Conservation (phyloP, 192 early-diverging fungal genomes). For the Kickxella alabastrina region DNA sequence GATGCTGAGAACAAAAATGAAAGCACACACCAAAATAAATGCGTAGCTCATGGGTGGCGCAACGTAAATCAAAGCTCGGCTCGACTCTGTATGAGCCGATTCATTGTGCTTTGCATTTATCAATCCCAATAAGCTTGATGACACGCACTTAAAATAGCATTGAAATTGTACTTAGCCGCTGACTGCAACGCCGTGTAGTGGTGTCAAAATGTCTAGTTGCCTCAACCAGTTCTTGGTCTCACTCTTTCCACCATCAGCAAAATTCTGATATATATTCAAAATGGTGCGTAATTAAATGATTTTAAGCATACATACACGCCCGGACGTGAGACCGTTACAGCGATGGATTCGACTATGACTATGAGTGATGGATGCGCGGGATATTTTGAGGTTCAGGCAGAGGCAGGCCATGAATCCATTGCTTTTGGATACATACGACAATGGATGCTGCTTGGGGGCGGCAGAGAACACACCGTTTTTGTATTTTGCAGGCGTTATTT, state of each 20-base stretch:
- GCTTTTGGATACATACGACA: neutral
- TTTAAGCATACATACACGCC: neutral
- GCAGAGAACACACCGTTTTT: too few species aligned
- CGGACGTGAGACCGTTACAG: neutral
- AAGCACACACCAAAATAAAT: too few species aligned
- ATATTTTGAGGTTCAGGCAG: neutral
- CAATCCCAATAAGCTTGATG: too few species aligned
- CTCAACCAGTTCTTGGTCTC: conserved; percentile 3
- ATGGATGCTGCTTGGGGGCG: too few species aligned
- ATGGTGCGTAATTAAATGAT: conserved; percentile 10
- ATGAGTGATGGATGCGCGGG: conserved; percentile 2
- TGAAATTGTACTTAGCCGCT: too few species aligned
- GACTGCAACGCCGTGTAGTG: too few species aligned
- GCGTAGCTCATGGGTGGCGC: neutral
- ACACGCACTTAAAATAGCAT: too few species aligned
- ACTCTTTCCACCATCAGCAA: conserved; percentile 27
- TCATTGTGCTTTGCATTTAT: too few species aligned
- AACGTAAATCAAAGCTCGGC: neutral
- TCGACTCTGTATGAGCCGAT: too few species aligned
- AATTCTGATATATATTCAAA: conserved; percentile 29
- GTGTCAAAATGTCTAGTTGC: too few species aligned
- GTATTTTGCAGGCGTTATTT: too few species aligned
- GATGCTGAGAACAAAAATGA: too few species aligned
- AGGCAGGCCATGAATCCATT: neutral
- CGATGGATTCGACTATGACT: neutral